Conservation (phyloP, 176 grass and related monocot genomes). For the Zoysia japonica region DNA sequence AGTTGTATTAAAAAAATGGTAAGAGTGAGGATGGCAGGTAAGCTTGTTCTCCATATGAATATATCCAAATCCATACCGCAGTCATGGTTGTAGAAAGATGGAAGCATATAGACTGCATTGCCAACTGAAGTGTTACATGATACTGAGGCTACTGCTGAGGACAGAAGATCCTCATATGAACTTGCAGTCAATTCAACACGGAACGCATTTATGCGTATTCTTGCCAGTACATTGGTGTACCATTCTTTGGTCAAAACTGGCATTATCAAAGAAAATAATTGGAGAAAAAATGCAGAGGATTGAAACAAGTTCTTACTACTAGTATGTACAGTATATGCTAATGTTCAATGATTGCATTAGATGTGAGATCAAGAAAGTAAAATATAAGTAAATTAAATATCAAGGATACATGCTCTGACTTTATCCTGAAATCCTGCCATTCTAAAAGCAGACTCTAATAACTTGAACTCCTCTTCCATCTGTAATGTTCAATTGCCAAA, state of each 20-base stretch:
- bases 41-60: slow-evolving; percentile 15
- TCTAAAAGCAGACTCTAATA: slow-evolving; percentile 60
- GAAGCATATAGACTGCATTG: slow-evolving; percentile 88
- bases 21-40: not conserved
- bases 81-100: slow-evolving; percentile 96
- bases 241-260: slow-evolving; percentile 87
- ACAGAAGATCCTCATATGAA: slow-evolving; percentile 74
- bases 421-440: slow-evolving; percentile 61
- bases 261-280: slow-evolving; percentile 58
- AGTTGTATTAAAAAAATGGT: slow-evolving; percentile 14
- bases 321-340: not conserved
- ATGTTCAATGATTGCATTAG: not conserved
- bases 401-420: slow-evolving; percentile 70
- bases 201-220: slow-evolving; percentile 91
- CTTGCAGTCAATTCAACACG: slow-evolving; percentile 79
- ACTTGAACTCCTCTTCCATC: slow-evolving; percentile 69
- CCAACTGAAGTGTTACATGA: slow-evolving; percentile 73
- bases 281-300: not conserved
- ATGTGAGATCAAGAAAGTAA: not conserved
- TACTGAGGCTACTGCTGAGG: slow-evolving; percentile 62
- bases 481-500: slow-evolving; percentile 35
- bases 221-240: slow-evolving; percentile 90
- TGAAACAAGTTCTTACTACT: slow-evolving; percentile 32
- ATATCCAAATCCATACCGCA: slow-evolving; percentile 55
- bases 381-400: slow-evolving; percentile 5